These are phyloP conservation scores for Aspergillus ibericus DNA, from an alignment of 2,329 filamentous ascomycete species.

Conservation along the genomic window DNA sequence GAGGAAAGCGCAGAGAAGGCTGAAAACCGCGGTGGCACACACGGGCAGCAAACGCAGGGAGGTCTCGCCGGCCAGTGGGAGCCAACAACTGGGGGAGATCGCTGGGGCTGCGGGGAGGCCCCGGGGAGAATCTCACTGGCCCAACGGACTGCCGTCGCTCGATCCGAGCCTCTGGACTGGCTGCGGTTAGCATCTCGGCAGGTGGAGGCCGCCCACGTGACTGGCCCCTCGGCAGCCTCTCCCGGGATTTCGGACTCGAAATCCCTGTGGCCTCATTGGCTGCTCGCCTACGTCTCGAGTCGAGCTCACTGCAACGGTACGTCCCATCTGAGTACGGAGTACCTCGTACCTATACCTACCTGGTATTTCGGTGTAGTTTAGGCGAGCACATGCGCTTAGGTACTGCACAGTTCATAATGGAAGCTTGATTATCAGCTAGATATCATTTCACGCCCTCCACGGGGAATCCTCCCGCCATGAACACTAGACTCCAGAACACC, in stretches of 20 bases:
- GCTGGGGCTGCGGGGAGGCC: slow-evolving; percentile 12
- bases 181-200: slow-evolving; percentile 32
- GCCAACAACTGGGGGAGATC: slow-evolving; percentile 3
- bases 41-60: neutral
- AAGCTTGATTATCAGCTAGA: too few species aligned
- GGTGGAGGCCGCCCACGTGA: slow-evolving; percentile 33
- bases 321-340: too few species aligned
- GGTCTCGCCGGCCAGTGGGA: neutral
- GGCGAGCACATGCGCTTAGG: too few species aligned
- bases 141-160: slow-evolving; percentile 26
- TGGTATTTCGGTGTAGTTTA: too few species aligned
- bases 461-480: too few species aligned
- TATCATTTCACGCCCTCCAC: too few species aligned
- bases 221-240: slow-evolving; percentile 16
- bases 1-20: neutral
- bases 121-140: neutral
- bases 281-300: too few species aligned
- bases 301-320: too few species aligned
- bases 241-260: slow-evolving; percentile 12
- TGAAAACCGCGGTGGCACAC: neutral
- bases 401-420: too few species aligned
- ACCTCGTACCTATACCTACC: too few species aligned
- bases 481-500: too few species aligned
- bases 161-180: slow-evolving; percentile 22
- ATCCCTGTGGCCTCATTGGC: too few species aligned